Evolutionary conservation across 768 basidiomycete species (phyloP).

Genomic region (Mycena filopes): DNA sequence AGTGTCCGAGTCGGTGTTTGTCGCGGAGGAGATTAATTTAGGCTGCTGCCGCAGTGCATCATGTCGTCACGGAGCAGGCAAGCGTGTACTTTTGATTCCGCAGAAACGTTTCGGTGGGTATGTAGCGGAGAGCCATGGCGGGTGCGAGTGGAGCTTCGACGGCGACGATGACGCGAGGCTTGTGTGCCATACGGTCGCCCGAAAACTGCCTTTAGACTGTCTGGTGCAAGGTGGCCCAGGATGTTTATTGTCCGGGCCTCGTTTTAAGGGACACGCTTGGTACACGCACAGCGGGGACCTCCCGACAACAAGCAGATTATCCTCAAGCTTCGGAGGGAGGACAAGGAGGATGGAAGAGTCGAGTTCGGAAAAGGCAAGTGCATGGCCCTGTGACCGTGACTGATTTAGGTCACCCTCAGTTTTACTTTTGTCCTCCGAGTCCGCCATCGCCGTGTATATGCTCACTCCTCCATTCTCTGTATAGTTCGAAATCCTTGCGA

Average conservation of each 20-base stretch:
- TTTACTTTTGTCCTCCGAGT: background rate
- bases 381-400: background rate
- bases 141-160: background rate
- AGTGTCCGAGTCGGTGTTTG: background rate
- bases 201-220: background rate
- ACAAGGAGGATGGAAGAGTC: background rate
- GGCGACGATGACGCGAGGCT: background rate
- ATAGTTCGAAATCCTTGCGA: conserved; percentile 17
- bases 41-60: background rate
- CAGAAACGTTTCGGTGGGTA: background rate
- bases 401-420: background rate
- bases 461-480: conserved; percentile 7
- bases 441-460: conserved; percentile 3
- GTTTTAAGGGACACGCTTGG: background rate
- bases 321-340: background rate
- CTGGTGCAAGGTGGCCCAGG: background rate
- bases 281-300: background rate
- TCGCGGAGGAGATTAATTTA: conserved; percentile 9
- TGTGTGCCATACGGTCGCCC: background rate
- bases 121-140: background rate
- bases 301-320: conserved; percentile 1
- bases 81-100: conserved; percentile 15
- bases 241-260: background rate
- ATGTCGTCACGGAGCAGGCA: conserved; percentile 14
- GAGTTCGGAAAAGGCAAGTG: background rate